phyloP scores from a whole-genome alignment of 768 basidiomycete species.

The Coprinellus micaceus region DNA sequence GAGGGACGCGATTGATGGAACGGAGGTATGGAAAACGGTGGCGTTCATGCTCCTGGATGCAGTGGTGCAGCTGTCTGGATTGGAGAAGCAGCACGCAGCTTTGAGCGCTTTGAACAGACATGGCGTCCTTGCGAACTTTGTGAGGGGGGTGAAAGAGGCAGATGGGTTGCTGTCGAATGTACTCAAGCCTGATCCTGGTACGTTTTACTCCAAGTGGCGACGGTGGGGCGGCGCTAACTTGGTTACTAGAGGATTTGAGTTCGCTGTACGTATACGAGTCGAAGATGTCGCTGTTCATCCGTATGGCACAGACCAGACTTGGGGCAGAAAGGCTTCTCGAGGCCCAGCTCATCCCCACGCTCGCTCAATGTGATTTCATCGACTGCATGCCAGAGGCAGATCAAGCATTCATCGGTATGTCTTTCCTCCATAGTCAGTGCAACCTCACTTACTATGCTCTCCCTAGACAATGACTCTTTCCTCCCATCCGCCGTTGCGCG shows the following conservation, averaged over 20 bases:
- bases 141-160: slow-evolving; percentile 78
- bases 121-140: slow-evolving; percentile 79
- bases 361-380: slow-evolving; percentile 84
- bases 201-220: slow-evolving; percentile 16
- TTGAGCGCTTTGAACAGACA: slow-evolving; percentile 59
- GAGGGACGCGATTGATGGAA: slow-evolving; percentile 91
- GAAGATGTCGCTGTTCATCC: slow-evolving; percentile 85
- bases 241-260: slow-evolving; percentile 73
- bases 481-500: slow-evolving; percentile 82
- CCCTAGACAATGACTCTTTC: slow-evolving; percentile 77
- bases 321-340: slow-evolving; percentile 87
- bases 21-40: slow-evolving; percentile 95
- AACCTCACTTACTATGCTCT: background rate
- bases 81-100: slow-evolving; percentile 65
- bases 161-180: slow-evolving; percentile 72
- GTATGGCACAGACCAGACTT: slow-evolving; percentile 75
- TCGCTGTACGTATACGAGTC: slow-evolving; percentile 92
- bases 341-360: slow-evolving; percentile 63
- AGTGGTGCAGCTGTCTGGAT: slow-evolving; percentile 65
- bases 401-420: slow-evolving; percentile 72
- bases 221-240: background rate
- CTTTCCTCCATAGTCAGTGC: background rate
- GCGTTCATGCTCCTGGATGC: slow-evolving; percentile 89
- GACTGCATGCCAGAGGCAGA: slow-evolving; percentile 82
- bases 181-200: slow-evolving; percentile 88